phyloP scores from a whole-genome alignment of 192 early-diverging fungal genomes.

The Radiomyces spectabilis region DNA sequence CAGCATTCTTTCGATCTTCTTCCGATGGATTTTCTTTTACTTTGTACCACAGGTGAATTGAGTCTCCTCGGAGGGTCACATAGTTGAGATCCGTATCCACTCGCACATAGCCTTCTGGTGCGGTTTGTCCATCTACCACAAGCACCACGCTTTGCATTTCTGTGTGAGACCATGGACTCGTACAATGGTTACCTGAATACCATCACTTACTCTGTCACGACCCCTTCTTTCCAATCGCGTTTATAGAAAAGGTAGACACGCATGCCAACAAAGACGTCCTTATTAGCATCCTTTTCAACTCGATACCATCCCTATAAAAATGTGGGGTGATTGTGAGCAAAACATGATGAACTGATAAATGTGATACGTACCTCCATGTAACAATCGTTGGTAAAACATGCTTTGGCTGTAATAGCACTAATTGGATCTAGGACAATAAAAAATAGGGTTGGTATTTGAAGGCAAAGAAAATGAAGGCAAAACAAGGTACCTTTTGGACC shows the following conservation, averaged over 20 bases:
- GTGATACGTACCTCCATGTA: slow-evolving; percentile 17
- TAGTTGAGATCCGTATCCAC: slow-evolving; percentile 15
- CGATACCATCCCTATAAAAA: slow-evolving; percentile 26
- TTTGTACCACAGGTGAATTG: slow-evolving; percentile 18
- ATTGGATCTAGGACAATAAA: slow-evolving; percentile 7
- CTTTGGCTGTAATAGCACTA: slow-evolving; percentile 13
- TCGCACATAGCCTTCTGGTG: slow-evolving; percentile 16
- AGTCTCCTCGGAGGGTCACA: slow-evolving; percentile 14
- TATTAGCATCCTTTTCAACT: slow-evolving; percentile 13
- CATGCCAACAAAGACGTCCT: slow-evolving; percentile 18
- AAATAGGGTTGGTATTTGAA: background rate
- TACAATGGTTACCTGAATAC: background rate
- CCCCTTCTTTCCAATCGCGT: background rate
- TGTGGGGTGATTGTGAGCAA: no score
- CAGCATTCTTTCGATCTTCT: background rate
- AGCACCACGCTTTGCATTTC: slow-evolving; percentile 6
- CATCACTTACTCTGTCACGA: slow-evolving; percentile 16
- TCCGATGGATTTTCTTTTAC: background rate
- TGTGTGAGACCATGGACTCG: background rate
- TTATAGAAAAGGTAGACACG: slow-evolving; percentile 18
- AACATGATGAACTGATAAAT: background rate
- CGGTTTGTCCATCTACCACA: slow-evolving; percentile 14
- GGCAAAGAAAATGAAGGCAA: background rate
- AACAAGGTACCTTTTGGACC: slow-evolving; percentile 8
- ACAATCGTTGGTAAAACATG: slow-evolving; percentile 15